phyloP scores from a whole-genome alignment of 352 stramenopile genomes.

The Peronospora farinosa region DNA sequence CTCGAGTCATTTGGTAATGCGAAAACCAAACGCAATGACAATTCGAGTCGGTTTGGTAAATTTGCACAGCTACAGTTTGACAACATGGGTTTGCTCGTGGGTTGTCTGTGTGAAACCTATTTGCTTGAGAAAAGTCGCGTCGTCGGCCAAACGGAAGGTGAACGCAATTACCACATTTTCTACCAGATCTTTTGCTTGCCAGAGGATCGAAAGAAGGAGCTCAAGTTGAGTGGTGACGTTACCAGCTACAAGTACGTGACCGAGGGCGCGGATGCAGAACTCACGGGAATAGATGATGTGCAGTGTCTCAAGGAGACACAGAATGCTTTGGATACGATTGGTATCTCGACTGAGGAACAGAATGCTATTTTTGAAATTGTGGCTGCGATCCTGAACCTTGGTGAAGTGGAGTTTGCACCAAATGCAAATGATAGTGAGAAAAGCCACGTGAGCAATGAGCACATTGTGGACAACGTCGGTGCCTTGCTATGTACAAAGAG shows the following conservation, averaged over 20 bases:
- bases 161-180: conserved; percentile 98
- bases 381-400: conserved; percentile 94
- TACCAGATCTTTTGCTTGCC: conserved; percentile 89
- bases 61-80: conserved; percentile 80
- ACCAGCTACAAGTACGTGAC: conserved; percentile 78
- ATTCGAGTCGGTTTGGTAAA: conserved; percentile 75
- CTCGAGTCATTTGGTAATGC: conserved; percentile 76
- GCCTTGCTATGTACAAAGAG: conserved; percentile 55
- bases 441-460: conserved; percentile 45
- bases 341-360: conserved; percentile 82
- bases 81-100: conserved; percentile 47
- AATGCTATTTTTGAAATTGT: conserved; percentile 92
- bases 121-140: conserved; percentile 95
- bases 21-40: conserved; percentile 83
- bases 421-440: conserved; percentile 44
- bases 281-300: conserved; percentile 62
- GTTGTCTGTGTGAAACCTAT: conserved; percentile 86
- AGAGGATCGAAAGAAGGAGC: conserved; percentile 35
- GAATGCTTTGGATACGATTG: conserved; percentile 86
- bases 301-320: conserved; percentile 79
- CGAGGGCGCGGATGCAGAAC: conserved; percentile 41
- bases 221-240: conserved; percentile 55
- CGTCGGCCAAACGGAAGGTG: conserved; percentile 81
- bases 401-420: conserved; percentile 90
- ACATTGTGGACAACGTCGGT: conserved; percentile 51